Evolutionary conservation across 495 filamentous ascomycete species (phyloP), one percentile per base, ranked within the genome.

Genomic region (Aspergillus egyptiacus): DNA sequence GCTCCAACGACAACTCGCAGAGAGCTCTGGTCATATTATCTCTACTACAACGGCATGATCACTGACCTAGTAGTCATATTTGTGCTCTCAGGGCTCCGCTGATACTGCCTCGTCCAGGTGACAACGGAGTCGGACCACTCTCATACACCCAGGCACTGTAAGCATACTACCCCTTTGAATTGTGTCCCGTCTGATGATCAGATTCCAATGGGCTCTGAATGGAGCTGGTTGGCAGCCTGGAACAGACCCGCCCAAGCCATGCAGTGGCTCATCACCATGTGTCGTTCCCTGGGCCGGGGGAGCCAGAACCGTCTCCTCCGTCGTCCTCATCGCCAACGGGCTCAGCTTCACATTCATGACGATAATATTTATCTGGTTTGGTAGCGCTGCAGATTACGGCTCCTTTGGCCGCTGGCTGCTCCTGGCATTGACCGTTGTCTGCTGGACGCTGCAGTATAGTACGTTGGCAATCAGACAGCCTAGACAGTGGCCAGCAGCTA

Each of bases 291-390:
- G 72, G 72, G 69, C 65, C 0, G 67, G 67, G 1, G 68, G 72
- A 22, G 66, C 69, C 6, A 58, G 64, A 55, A 69, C 67, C 3
- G 64, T 73, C 45, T 64, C 71, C 15, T 74, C 69, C 1, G 68
- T 77, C 14, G 62, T 75, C 9, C 51, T 77, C 1, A 72, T 77
- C 30, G 71, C 72, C 17, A 75, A 75, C 40, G 72, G 74, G 8
- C 65, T 77, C 45, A 74, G 71, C 39, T 77, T 77, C 50, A 61
- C 70, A 5, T 65, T 75, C 38, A 75, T 75, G 70, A 73, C 72
- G 1, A 59, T 75, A 5, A 69, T 74, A 5, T 77, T 77, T 44
- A 58, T 77, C 7, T 70, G 68, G 57, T 59, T 77, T 0, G 74
- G 74, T 0, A 72, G 67, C 47, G 70, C 72, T 18, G 74, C 74